phyloP scores from a whole-genome alignment of 352 stramenopile genomes.

The Globisporangium alternatum region DNA sequence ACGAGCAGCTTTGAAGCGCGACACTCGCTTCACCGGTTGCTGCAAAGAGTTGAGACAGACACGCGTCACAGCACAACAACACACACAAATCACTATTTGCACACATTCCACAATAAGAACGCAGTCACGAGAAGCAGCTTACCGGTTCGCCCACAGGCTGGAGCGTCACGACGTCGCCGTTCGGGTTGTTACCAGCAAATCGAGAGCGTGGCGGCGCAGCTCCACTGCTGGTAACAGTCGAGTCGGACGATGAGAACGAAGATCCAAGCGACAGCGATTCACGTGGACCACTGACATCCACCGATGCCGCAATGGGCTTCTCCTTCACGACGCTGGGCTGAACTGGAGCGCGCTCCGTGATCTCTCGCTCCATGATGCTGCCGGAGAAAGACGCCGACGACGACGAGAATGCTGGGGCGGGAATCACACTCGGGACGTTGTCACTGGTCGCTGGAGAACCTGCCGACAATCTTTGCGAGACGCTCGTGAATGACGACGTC shows the following conservation, averaged over 20 bases:
- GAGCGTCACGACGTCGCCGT: constrained; percentile 60
- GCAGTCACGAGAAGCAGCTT: constrained; percentile 16
- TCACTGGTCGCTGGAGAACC: neutral
- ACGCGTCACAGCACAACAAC: constrained; percentile 3
- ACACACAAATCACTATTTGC: neutral
- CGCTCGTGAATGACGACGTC: constrained; percentile 15
- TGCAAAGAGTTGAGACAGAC: constrained; percentile 14
- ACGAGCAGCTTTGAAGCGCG: constrained; percentile 72
- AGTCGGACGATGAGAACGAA: constrained; percentile 15
- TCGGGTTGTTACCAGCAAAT: constrained; percentile 69
- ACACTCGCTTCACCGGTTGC: constrained; percentile 85
- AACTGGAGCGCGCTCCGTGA: constrained; percentile 22
- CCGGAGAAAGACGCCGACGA: constrained; percentile 63
- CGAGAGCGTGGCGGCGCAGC: constrained; percentile 35
- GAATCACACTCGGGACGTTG: constrained; percentile 8
- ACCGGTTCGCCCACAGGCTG: constrained; percentile 78
- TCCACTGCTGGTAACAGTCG: neutral
- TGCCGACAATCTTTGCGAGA: constrained; percentile 4
- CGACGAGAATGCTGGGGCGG: constrained; percentile 20
- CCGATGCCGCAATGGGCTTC: neutral
- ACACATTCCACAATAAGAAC: constrained; percentile 1
- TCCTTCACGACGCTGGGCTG: neutral
- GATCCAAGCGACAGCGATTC: constrained; percentile 10
- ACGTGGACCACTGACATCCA: neutral
- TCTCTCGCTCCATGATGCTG: constrained; percentile 64